phyloP scores from a whole-genome alignment of 805 yeast species.

The Gaillardinia entomophila region DNA sequence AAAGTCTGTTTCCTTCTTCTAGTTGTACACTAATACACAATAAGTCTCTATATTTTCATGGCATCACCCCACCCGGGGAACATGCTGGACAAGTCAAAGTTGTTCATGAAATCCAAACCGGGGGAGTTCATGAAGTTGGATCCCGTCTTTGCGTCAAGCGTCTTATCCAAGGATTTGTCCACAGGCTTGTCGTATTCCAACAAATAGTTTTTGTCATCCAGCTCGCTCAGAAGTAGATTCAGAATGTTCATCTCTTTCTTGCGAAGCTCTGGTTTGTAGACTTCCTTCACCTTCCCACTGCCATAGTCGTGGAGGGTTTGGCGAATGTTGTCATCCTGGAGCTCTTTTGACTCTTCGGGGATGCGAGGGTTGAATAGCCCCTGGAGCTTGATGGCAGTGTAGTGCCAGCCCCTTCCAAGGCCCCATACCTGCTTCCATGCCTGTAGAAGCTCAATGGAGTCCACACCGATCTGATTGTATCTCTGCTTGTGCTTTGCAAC shows the following conservation, averaged over 20 bases:
- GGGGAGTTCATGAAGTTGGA: no score
- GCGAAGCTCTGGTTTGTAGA: not conserved
- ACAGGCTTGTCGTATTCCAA: no score
- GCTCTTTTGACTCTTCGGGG: constrained; percentile 4
- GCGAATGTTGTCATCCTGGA: constrained; percentile 14
- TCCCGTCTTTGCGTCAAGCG: no score
- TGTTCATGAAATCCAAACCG: not conserved
- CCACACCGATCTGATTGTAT: constrained; percentile 14
- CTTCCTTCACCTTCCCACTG: constrained; percentile 19
- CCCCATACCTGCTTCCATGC: constrained; percentile 26
- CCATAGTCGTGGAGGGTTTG: constrained; percentile 27
- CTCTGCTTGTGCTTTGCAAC: constrained; percentile 9
- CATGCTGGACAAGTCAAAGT: no score
- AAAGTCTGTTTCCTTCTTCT: no score
- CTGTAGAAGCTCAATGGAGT: constrained; percentile 14
- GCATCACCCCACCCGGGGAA: no score
- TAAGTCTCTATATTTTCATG: no score
- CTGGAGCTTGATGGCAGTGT: constrained; percentile 17
- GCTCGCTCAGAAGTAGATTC: no score
- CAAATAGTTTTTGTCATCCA: no score
- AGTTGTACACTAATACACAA: no score
- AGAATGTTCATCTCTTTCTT: not conserved
- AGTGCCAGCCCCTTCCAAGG: constrained; percentile 23
- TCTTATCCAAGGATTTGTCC: no score
- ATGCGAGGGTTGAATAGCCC: constrained; percentile 12